Conservation (phyloP, 2,329 filamentous ascomycete species). For the Teratosphaeria viscida region DNA sequence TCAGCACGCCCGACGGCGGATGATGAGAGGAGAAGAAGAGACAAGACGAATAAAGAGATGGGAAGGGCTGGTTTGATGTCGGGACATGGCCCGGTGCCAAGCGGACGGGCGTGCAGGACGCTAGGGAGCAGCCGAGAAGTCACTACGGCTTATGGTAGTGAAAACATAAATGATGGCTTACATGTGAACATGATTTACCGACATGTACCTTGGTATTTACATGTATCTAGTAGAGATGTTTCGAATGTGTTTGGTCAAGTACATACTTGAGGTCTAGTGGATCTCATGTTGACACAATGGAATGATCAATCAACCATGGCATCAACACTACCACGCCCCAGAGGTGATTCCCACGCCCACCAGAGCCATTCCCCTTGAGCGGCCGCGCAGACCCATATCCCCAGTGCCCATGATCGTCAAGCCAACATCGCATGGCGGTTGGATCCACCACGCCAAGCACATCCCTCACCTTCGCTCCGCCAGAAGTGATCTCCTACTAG, state of each 20-base stretch:
- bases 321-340: not conserved
- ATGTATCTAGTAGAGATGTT: no score
- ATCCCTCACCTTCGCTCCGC: not conserved
- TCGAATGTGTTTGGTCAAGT: no score
- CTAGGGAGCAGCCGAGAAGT: not conserved
- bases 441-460: not conserved
- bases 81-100: not conserved
- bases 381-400: not conserved
- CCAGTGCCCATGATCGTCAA: not conserved
- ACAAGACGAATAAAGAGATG: not conserved
- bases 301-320: not conserved
- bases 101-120: not conserved
- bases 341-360: not conserved
- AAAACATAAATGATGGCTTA: not conserved
- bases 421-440: not conserved
- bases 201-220: no score
- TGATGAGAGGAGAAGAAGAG: not conserved
- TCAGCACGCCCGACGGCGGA: not conserved
- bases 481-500: not conserved
- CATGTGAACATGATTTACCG: no score
- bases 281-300: no score
- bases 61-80: not conserved
- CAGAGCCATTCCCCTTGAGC: not conserved
- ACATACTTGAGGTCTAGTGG: no score
- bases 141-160: not conserved